These are phyloP conservation scores for Amaranthus tricolor DNA, from an alignment of 179 eudicot species.

Conservation along the genomic window DNA sequence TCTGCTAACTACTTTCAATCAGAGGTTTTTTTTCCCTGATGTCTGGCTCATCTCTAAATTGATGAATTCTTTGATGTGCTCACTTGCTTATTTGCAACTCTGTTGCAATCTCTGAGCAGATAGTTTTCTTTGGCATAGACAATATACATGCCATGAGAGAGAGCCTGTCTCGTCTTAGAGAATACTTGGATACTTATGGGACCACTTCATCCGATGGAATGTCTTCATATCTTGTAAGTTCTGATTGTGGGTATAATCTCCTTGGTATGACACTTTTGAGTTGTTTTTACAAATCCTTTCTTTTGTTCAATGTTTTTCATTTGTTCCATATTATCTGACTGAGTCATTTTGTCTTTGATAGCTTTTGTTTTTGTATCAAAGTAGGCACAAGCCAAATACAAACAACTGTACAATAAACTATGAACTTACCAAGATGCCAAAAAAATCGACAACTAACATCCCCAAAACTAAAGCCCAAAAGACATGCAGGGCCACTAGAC, in stretches of 20 bases:
- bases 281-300: neutral
- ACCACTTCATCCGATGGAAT: conserved; percentile 95
- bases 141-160: conserved; percentile 99
- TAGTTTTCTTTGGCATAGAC: conserved; percentile 96
- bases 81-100: conserved; percentile 15
- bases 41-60: conserved; percentile 6
- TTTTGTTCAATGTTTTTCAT: neutral
- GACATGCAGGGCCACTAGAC: no score
- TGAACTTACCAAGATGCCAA: no score
- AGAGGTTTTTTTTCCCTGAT: conserved; percentile 53
- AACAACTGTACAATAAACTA: no score
- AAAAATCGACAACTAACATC: no score
- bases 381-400: no score
- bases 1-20: conserved; percentile 94
- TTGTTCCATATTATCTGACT: neutral
- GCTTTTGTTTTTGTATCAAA: no score
- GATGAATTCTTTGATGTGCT: conserved; percentile 2
- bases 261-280: no score
- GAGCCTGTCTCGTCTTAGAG: conserved; percentile 93
- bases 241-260: neutral
- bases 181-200: conserved; percentile 95
- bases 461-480: no score
- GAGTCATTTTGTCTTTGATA: no score
- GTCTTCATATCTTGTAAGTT: conserved; percentile 86
- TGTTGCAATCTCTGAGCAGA: conserved; percentile 42